Evolutionary conservation across 805 yeast genomes (phyloP).

Genomic region (Hanseniaspora pseudoguilliermondii): DNA sequence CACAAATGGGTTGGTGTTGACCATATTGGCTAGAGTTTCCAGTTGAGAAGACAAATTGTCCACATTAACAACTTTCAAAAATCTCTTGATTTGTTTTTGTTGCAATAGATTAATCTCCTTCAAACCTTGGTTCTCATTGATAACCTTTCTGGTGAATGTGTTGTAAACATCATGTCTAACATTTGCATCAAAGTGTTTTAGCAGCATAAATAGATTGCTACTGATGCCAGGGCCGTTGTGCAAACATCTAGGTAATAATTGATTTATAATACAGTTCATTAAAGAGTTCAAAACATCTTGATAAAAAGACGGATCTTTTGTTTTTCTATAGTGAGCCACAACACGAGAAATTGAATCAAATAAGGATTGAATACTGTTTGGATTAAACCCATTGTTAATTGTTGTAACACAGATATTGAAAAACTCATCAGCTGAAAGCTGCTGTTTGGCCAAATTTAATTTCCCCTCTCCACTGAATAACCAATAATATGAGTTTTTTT

Average conservation of each 20-base stretch:
- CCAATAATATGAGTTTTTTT: neutral
- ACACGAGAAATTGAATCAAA: neutral
- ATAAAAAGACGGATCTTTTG: neutral
- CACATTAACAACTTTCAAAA: slow-evolving; percentile 67
- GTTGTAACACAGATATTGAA: slow-evolving; percentile 2
- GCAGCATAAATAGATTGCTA: slow-evolving; percentile 44
- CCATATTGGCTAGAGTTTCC: slow-evolving; percentile 56
- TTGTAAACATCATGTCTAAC: slow-evolving; percentile 69
- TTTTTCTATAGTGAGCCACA: neutral
- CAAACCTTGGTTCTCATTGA: slow-evolving; percentile 43
- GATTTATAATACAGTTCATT: neutral
- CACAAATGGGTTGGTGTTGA: slow-evolving; percentile 68
- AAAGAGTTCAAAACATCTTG: neutral
- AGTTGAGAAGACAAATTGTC: slow-evolving; percentile 65
- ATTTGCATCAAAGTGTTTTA: slow-evolving; percentile 45
- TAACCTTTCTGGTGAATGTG: slow-evolving; percentile 48
- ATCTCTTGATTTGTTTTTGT: slow-evolving; percentile 65
- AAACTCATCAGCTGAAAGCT: slow-evolving; percentile 9
- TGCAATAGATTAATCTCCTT: slow-evolving; percentile 52
- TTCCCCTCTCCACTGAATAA: neutral
- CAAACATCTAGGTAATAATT: slow-evolving; percentile 48
- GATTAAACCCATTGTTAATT: neutral
- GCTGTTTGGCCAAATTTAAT: neutral
- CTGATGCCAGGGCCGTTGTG: slow-evolving; percentile 47
- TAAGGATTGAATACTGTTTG: neutral